Evolutionary conservation across 2,329 filamentous ascomycete genomes (phyloP).

Genomic region (Didymellaceae sp.): DNA sequence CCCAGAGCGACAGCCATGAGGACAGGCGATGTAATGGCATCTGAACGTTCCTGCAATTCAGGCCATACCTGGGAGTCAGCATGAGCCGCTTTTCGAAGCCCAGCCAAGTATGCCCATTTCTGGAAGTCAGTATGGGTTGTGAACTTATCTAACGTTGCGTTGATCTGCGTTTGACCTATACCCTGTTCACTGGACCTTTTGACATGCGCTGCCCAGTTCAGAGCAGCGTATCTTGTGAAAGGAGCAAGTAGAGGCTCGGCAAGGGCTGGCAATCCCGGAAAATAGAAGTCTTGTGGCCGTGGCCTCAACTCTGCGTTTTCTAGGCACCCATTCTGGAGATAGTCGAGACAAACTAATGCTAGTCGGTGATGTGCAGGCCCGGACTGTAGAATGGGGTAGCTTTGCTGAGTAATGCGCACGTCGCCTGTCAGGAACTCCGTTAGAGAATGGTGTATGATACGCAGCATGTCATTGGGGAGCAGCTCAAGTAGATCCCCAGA

Average conservation of each 20-base stretch:
- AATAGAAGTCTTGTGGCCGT: neutral
- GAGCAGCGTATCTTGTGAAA: neutral
- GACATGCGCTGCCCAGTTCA: conserved; percentile 49
- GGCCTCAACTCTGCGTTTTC: neutral
- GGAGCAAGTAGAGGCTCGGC: neutral
- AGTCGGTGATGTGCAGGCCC: neutral
- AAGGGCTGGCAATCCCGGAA: neutral
- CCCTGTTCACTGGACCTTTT: conserved; percentile 49
- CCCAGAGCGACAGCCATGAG: neutral
- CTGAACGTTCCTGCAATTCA: neutral
- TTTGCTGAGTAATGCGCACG: neutral
- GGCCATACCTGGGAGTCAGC: neutral
- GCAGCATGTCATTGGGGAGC: neutral
- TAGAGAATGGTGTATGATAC: neutral
- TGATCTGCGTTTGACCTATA: neutral
- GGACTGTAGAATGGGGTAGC: neutral
- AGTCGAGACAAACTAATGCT: neutral
- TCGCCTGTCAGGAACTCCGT: neutral
- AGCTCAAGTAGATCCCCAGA: neutral
- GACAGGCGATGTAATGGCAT: neutral
- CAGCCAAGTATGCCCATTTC: neutral
- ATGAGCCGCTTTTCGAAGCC: neutral
- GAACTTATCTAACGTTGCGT: neutral
- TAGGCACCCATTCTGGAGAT: neutral
- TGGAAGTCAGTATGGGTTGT: neutral